Evolutionary conservation across 148 eudicot genomes (phyloP), one percentile per base, ranked within the genome.

Genomic region (Selenicereus undatus): DNA sequence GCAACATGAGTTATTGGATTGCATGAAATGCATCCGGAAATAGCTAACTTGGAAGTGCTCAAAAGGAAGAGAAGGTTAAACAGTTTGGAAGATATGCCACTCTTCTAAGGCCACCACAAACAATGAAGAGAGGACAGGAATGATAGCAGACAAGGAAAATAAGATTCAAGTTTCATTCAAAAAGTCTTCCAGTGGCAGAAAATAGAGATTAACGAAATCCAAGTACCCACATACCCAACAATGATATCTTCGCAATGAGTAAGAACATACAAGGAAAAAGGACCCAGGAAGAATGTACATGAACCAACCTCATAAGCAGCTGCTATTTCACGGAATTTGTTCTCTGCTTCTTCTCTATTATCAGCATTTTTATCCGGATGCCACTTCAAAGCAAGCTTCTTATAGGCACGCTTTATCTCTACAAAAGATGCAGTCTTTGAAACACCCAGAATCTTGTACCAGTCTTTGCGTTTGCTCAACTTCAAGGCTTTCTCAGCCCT

Each of bases 301-400:
- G 79, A 78, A 11, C 86, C 60, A 84, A 95, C 98, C 98, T 93
- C 98, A 78, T 95, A 95, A 11, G 98, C 97, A 62, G 97, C 97
- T 32, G 98, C 97, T 84, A 93, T 91, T 78, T 95, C 98, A 79
- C 94, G 88, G 76, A 95, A 95, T 85, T 93, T 85, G 76, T 87
- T 87, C 83, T 93, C 98, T 30, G 97, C 98, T 88, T 93, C 98
- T 79, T 92, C 98, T 87, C 97, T 89, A 69, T 95, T 95, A 68
- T 90, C 98, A 39, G 86, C 88, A 82, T 95, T 93, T 87, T 95
- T 95, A 87, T 95, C 98, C 21, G 98, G 98, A 75, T 95, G 98
- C 97, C 98, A 95, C 81, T 92, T 89, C 89, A 95, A 92, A 85
- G 97, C 98, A 66, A 93, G 89, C 81, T 86, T 95, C 87, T 93